Evolutionary conservation across 805 yeast species (phyloP), one percentile per base, ranked within the genome.

Genomic region (Candida easanensis): DNA sequence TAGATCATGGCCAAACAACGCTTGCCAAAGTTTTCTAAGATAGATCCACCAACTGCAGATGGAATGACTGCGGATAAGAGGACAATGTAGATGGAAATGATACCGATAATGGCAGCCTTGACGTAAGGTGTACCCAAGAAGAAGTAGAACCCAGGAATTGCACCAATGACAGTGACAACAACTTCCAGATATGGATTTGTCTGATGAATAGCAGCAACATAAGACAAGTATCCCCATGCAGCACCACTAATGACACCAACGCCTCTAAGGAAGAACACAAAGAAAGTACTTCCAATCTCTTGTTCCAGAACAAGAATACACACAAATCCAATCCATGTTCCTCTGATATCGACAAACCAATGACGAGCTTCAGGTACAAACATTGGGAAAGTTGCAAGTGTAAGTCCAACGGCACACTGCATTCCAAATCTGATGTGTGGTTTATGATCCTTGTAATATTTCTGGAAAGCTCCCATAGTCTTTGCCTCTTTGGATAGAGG

Each of bases 291-390:
- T 13, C 80, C 80, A 14, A 75, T 67, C 5, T 76, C 71, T 0
- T 77, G 74, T 47, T 76, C 80, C 21, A 74, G 43, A 19, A 72
- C 73, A 36, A 76, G 53, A 25, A 71, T 70, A 48, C 77, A 74
- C 5, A 74, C 76, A 61, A 76, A 76, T 21, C 79, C 80, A 6
- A 73, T 68, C 80, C 80, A 76, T 1, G 74, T 60, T 33, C 79
- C 80, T 46, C 73, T 65, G 25, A 68, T 64, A 15, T 66, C 64
- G n/a, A 57, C 58, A 47, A 73, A 75, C 80, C 80, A 76, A n/a
- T 59, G 56, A 35, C 79, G 61, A 17, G 71, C 50, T 28, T 66
- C 64, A 0, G 78, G 75, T 27, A 70, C 60, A 50, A 73, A 76
- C 70, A 73, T 75, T 1, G 79, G 80, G 46, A 74, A 73, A 0